Conservation (phyloP, 257 asterid species). For the Fraxinus quadrangulata region DNA sequence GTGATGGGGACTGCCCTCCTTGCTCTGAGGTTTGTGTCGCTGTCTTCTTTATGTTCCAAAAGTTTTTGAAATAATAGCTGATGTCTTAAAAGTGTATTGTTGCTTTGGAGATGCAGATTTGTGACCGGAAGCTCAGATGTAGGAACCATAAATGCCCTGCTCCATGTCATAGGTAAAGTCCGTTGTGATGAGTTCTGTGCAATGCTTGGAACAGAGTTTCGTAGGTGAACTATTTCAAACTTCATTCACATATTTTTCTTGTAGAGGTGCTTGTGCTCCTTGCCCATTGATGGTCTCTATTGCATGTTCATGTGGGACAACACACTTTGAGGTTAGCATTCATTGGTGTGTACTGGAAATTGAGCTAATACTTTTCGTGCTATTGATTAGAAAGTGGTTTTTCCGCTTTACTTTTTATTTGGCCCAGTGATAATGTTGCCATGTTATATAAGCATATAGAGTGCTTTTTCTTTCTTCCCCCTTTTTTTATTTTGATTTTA, state of each 20-base stretch:
- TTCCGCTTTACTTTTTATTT: constrained; percentile 5
- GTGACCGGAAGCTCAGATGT: constrained; percentile 93
- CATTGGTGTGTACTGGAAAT: constrained; percentile 1
- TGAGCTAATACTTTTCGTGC: neutral
- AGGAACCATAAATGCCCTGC: constrained; percentile 96
- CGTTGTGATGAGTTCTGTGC: constrained; percentile 15
- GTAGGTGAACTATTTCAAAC: neutral
- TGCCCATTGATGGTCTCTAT: constrained; percentile 90
- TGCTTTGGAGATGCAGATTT: constrained; percentile 51
- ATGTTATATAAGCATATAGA: neutral
- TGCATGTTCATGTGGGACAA: constrained; percentile 79
- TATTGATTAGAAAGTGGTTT: constrained; percentile 1
- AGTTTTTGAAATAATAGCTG: neutral
- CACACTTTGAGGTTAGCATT: constrained; percentile 80
- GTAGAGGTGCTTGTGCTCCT: constrained; percentile 95
- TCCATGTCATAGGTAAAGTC: constrained; percentile 85
- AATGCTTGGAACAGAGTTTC: constrained; percentile 21
- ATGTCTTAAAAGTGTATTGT: constrained; percentile 9
- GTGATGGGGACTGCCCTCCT: constrained; percentile 95
- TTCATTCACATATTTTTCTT: constrained; percentile 35
- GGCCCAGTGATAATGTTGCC: neutral
- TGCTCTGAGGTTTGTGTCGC: constrained; percentile 76
- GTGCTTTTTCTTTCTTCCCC: no score
- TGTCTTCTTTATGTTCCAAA: neutral
- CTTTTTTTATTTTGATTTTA: neutral